Base-by-base conservation (phyloP, 768 basidiomycete genomes). In the Lactarius pseudohatsudake region DNA sequence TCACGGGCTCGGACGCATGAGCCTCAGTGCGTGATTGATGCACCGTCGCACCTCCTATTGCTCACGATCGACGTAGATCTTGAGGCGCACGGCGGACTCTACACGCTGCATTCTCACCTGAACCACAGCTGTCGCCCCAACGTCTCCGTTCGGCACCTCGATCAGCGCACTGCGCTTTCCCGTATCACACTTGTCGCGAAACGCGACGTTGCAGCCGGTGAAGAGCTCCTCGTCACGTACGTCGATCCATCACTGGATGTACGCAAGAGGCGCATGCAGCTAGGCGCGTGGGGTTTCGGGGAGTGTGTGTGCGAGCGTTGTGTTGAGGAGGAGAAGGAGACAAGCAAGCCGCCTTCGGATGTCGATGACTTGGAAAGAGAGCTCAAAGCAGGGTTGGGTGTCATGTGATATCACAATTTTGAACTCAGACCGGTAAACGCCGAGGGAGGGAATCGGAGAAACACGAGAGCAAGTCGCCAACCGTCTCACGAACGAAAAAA, bases 101-200 rank as follows among this genome's bases (percentile, higher is more conserved):
- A 95, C 77, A 84, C 82, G 26, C 82, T 95, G 5, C 93, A 96
- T 74, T 89, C 93, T 2, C 91, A 95, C 70, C 75, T 96, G 36
- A 97, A 96, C 76, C 94, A 97, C 75, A 83, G 83, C 8, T 97
- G 94, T 76, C 75, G 78, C 20, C 92, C 94, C 0, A 96, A 93
- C 75, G 71, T 88, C 57, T 90, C 91, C 20, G 86, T 91, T 18
- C 86, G 89, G 2, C 93, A 93, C 73, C 77, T 92, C 64, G 88
- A 91, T 74, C 83, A 81, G 69, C 85, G 84, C 59, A 85, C 80
- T 2, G 82, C 88, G 1, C 86, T 92, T 62, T 81, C 88, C 8
- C 85, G 91, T 43, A 90, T 96, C 73, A 87, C 90, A 0, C 74
- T 93, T 30, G 75, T 91, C n/a, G 89, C 94, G 5, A 84, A 82